Conservation (phyloP, 805 yeast genomes). For the Cyberlindnera mycetangii region DNA sequence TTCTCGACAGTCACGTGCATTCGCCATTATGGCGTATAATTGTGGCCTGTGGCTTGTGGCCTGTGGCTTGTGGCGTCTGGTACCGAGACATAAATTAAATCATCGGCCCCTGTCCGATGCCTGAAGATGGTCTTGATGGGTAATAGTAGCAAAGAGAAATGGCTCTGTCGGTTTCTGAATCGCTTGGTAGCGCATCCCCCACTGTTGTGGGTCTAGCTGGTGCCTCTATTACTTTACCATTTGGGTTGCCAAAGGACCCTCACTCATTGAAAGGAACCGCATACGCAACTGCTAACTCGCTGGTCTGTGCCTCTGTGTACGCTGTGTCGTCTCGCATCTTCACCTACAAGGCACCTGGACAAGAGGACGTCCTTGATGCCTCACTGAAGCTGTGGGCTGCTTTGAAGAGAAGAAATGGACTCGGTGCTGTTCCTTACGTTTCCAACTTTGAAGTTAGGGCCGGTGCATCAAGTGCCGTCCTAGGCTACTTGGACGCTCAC, state of each 20-base stretch:
- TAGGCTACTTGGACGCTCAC: constrained; percentile 55
- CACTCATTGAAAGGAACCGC: constrained; percentile 13
- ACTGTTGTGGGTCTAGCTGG: constrained; percentile 32
- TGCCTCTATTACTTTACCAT: constrained; percentile 47
- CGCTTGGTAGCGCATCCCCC: constrained; percentile 20
- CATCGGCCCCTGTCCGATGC: too few relatives aligned
- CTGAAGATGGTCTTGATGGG: too few relatives aligned
- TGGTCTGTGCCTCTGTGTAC: constrained; percentile 54
- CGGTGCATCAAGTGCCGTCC: constrained; percentile 78
- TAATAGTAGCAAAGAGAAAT: too few relatives aligned
- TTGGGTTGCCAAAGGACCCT: constrained; percentile 39
- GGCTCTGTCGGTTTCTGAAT: constrained; percentile 20
- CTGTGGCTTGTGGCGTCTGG: too few relatives aligned
- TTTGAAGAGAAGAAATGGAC: constrained; percentile 47
- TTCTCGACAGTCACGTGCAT: not conserved
- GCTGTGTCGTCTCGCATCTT: constrained; percentile 51
- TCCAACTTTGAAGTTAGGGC: constrained; percentile 66
- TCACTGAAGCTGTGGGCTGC: constrained; percentile 59
- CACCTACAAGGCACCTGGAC: constrained; percentile 67
- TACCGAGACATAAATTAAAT: too few relatives aligned
- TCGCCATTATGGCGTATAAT: too few relatives aligned
- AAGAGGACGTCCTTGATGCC: constrained; percentile 57
- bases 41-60: too few relatives aligned
- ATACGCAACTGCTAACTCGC: constrained; percentile 44
- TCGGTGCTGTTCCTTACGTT: constrained; percentile 58